Conservation (phyloP, 495 filamentous ascomycete genomes). For the Talaromyces proteolyticus region DNA sequence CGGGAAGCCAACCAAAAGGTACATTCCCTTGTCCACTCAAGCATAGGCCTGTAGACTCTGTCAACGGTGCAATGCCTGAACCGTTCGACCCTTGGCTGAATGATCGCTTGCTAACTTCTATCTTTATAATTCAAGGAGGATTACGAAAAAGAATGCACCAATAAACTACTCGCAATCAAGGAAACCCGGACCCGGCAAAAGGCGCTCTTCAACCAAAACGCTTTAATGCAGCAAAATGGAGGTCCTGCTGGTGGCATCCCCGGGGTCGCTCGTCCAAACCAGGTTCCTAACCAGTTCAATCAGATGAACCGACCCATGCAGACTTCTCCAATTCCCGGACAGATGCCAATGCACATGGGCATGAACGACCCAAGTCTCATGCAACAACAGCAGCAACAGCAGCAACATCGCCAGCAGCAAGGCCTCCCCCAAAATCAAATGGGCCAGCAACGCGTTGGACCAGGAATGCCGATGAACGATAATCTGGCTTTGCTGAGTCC, state of each 20-base stretch:
- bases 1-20: conserved; percentile 40
- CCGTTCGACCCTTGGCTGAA: too few relatives aligned
- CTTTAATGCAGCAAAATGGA: conserved; percentile 38
- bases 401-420: conserved; percentile 27
- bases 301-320: conserved; percentile 51
- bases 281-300: conserved; percentile 34
- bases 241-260: conserved; percentile 16
- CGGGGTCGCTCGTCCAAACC: conserved; percentile 29
- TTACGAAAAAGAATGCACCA: conserved; percentile 42
- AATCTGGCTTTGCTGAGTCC: conserved; percentile 29
- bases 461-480: conserved; percentile 22
- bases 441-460: conserved; percentile 27
- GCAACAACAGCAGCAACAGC: conserved; percentile 35
- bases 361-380: conserved; percentile 36
- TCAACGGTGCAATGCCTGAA: too few relatives aligned
- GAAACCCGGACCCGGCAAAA: conserved; percentile 41
- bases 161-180: conserved; percentile 43
- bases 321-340: conserved; percentile 40
- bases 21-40: conserved; percentile 7
- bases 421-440: conserved; percentile 18
- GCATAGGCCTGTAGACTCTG: neutral
- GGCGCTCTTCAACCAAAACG: conserved; percentile 27
- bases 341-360: conserved; percentile 37
- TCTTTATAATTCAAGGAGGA: conserved; percentile 21
- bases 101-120: neutral